phyloP scores from a whole-genome alignment of 2,329 filamentous ascomycete genomes.

The Aureobasidium sp. region DNA sequence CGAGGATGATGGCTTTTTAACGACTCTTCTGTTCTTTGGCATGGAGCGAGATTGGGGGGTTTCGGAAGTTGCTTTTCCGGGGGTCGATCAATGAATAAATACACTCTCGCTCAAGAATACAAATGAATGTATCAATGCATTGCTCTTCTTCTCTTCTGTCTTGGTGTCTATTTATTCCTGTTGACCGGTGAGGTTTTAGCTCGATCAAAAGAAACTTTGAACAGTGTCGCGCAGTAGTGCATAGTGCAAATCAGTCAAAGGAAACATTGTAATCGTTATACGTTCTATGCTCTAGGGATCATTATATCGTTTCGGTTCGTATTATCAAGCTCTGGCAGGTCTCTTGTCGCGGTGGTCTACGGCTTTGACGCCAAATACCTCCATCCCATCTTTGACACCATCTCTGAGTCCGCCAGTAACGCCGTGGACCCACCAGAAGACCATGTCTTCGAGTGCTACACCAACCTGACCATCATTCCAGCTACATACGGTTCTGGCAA shows the following conservation, averaged over 20 bases:
- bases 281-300: neutral
- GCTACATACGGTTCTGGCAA: conserved; percentile 49
- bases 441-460: conserved; percentile 46
- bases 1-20: neutral
- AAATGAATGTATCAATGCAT: neutral
- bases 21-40: neutral
- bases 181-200: no score
- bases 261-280: neutral
- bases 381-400: conserved; percentile 49
- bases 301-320: neutral
- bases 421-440: conserved; percentile 55
- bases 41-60: neutral
- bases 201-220: neutral
- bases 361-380: conserved; percentile 32
- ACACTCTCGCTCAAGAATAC: conserved; percentile 1
- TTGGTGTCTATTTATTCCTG: no score
- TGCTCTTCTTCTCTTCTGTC: no score
- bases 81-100: neutral
- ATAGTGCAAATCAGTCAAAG: neutral
- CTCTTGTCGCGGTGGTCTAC: neutral
- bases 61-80: neutral
- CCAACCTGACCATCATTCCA: conserved; percentile 60
- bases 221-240: neutral
- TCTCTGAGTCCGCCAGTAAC: conserved; percentile 60
- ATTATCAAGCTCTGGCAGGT: neutral